Evolutionary conservation across 2,329 filamentous ascomycete genomes (phyloP), one percentile per base, ranked within the genome.

Genomic region (Herpotrichia juniperi): DNA sequence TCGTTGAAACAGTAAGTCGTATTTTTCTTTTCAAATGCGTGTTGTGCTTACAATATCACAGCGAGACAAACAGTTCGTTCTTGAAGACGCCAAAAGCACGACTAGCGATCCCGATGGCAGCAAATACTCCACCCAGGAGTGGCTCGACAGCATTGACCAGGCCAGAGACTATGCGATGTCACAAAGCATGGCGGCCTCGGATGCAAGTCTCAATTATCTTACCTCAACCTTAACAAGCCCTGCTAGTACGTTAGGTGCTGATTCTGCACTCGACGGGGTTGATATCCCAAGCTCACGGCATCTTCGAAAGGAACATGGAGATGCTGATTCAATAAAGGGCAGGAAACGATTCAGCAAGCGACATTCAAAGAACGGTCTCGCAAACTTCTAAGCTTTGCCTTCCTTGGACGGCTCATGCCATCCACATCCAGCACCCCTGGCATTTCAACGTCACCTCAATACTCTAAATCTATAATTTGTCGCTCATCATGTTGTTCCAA

Each of bases 341-440:
- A 79, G 81, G 61, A 86, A 86, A 68, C 75, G 84, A 43, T 97
- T 97, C 75, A 96, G 92, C 77, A 94, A 94, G 76, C 83, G 93
- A 62, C 91, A 96, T 76, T 96, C 90, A 14, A 96, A 96, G 77
- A 96, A 91, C 72, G 93, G 93, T n/a, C 83, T 96, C 43, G 91
- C 91, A 24, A 89, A 93, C 43, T 96, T 97, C 70, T 96, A 73
- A 74, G 51, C 45, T 53, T 51, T 30, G 17, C 35, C 28, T 31
- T 14, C 22, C 25, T 34, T 42, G 40, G 24, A 37, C 32, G 25
- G 30, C 25, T 54, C 42, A 40, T 35, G 46, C 45, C 52, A 44
- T 39, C 10, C 5, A 21, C 19, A 25, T 24, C 25, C n/a, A n/a
- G n/a, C n/a, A n/a, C n/a, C n/a, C n/a, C 21, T 14, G 7, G 4